Evolutionary conservation across 1,139 yeast species (phyloP).

Genomic region (Nakaseomyces delphensis): DNA sequence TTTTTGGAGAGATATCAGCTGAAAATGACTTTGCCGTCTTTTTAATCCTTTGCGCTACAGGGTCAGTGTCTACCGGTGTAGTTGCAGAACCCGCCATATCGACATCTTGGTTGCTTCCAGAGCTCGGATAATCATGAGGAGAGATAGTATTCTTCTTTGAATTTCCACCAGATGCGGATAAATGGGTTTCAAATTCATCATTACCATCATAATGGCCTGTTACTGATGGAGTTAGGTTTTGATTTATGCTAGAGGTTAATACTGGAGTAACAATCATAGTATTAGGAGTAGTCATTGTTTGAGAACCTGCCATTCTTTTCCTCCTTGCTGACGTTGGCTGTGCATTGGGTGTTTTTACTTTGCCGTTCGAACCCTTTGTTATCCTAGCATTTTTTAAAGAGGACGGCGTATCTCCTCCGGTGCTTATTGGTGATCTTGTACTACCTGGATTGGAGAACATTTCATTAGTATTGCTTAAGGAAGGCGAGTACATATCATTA

Average conservation of each 20-base stretch:
- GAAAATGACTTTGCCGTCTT: neutral
- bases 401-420: slow-evolving; percentile 1
- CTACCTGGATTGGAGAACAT: slow-evolving; percentile 1
- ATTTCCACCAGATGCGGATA: neutral
- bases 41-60: neutral
- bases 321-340: neutral
- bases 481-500: neutral
- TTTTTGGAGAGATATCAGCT: neutral
- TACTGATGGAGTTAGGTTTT: neutral
- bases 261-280: slow-evolving; percentile 6
- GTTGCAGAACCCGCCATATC: neutral
- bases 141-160: slow-evolving; percentile 6
- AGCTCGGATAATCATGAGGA: slow-evolving; percentile 1
- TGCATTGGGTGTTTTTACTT: neutral
- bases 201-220: neutral
- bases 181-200: neutral
- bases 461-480: neutral
- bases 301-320: neutral
- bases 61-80: neutral
- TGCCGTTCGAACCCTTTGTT: neutral
- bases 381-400: neutral
- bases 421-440: neutral
- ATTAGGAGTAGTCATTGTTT: slow-evolving; percentile 4
- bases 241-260: slow-evolving; percentile 3
- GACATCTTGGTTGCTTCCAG: neutral